phyloP scores from a whole-genome alignment of 129 eudicot genomes.

The Glebionis coronaria region DNA sequence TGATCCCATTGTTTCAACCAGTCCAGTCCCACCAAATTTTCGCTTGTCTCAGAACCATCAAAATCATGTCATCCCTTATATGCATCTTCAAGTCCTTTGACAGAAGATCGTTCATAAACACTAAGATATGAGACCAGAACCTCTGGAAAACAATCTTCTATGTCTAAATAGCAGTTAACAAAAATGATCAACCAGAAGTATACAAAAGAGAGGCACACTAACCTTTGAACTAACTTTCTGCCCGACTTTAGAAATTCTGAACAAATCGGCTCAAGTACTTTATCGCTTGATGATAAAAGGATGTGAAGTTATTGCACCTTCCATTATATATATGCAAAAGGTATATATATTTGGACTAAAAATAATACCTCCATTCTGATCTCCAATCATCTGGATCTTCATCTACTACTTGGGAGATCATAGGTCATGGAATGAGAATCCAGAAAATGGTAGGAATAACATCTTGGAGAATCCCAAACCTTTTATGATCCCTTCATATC shows the following conservation, averaged over 20 bases:
- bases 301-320: slow-evolving; percentile 16
- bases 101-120: slow-evolving; percentile 70
- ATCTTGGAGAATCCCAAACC: too few relatives aligned
- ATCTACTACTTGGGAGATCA: too few relatives aligned
- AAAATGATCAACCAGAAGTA: slow-evolving; percentile 10
- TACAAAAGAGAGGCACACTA: slow-evolving; percentile 23
- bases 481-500: too few relatives aligned
- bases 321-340: slow-evolving; percentile 19
- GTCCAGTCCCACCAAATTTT: too few relatives aligned
- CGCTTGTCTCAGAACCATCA: too few relatives aligned
- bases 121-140: slow-evolving; percentile 69
- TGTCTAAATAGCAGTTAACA: slow-evolving; percentile 7
- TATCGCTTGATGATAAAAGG: slow-evolving; percentile 44
- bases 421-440: too few relatives aligned
- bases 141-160: slow-evolving; percentile 39
- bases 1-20: too few relatives aligned
- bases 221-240: slow-evolving; percentile 68
- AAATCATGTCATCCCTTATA: too few relatives aligned
- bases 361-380: slow-evolving; percentile 85
- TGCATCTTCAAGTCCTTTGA: too few relatives aligned
- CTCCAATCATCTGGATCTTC: too few relatives aligned
- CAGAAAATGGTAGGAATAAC: too few relatives aligned
- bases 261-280: slow-evolving; percentile 90
- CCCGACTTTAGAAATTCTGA: slow-evolving; percentile 67
- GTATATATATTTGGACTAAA: slow-evolving; percentile 10